These are phyloP conservation scores for Cinnamomum micranthum DNA, from an alignment of 164 flowering plant species.

Conservation along the genomic window DNA sequence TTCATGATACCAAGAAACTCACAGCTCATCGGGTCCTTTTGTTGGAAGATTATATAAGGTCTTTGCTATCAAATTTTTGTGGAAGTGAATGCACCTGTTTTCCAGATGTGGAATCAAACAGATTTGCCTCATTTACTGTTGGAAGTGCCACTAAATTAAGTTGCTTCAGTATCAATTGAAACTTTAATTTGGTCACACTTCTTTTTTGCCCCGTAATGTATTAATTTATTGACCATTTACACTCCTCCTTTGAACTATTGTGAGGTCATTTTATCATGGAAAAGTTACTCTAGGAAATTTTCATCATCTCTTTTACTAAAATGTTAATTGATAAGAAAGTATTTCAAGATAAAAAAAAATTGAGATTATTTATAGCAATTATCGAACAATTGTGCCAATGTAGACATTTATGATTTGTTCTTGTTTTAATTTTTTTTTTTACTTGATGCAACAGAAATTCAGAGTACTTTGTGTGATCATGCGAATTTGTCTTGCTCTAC, in stretches of 20 bases:
- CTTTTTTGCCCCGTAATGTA: neutral
- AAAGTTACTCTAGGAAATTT: neutral
- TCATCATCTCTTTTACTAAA: neutral
- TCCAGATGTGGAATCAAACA: neutral
- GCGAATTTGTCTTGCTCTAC: conserved; percentile 41
- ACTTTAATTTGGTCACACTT: neutral
- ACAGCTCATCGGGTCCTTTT: no score
- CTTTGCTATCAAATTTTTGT: neutral
- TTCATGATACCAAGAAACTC: no score
- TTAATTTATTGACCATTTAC: neutral
- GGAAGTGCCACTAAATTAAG: neutral
- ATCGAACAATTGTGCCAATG: neutral
- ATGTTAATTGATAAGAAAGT: neutral
- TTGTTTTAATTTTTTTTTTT: neutral
- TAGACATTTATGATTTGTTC: neutral
- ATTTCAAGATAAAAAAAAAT: no score
- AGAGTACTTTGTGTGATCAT: conserved; percentile 48
- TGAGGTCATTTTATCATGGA: neutral
- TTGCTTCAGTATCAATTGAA: no score
- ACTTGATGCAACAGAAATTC: conserved; percentile 40
- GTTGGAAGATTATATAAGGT: neutral
- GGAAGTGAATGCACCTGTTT: neutral
- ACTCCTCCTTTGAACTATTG: neutral
- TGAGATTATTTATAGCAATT: neutral
- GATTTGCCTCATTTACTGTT: neutral